Evolutionary conservation across 176 grass and related monocot species (phyloP), one percentile per base, ranked within the genome.

Genomic region (Paspalum notatum): DNA sequence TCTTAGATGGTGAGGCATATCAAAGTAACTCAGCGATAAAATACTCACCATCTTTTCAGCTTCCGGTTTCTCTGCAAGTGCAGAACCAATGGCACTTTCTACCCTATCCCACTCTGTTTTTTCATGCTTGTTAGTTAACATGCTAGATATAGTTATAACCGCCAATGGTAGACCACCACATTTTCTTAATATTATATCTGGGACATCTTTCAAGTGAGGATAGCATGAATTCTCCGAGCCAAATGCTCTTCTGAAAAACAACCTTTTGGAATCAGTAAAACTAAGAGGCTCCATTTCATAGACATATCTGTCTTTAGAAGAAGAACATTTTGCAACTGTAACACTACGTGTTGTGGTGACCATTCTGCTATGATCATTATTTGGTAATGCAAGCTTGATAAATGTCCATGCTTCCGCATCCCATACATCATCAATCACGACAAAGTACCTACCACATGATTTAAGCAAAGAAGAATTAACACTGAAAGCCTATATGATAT

Each of bases 361-460:
- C 22, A 82, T 50, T 63, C 68, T 61, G 44, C 56, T 42, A 63
- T 5, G 0, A 40, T 71, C 15, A 42, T 72, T 82, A 7, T 72
- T 25, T 12, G 49, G 2, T 8, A 72, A 51, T 1, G 44, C 53
- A 61, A 7, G 51, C 20, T 15, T 49, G 0, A 68, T 80, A 4
- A 0, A 17, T 17, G 26, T 4, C 77, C 77, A 80, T 18, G 13
- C 5, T 43, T 15, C 6, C 18, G 3, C 16, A 3, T 26, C 14
- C 77, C 77, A 80, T 16, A 80, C 4, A 55, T 80, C 77, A 55
- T 80, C 77, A 43, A 80, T 55, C 15, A 80, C 77, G 12, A 68
- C n/a, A 40, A 80, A 6, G n/a, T 68, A 80, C 77, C 77, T 80
- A 5, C 48, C 13, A 15, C 24, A 4, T 1, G 6, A 14, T 68